Evolutionary conservation across 371 early-diverging fungal species (phyloP), one percentile per base, ranked within the genome.

Genomic region (Rozella allomycis): DNA sequence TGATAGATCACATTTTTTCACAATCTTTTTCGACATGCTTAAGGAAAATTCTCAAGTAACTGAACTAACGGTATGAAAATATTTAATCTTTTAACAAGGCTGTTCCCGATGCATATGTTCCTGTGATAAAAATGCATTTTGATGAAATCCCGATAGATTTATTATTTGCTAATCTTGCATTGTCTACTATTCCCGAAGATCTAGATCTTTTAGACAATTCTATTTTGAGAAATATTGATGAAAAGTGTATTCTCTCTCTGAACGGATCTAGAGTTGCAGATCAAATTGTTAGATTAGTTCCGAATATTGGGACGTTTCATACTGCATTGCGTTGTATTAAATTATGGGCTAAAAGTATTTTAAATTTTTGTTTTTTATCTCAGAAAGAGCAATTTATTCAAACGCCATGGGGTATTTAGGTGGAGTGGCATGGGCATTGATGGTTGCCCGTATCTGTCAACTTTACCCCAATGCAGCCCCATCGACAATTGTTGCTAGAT

Each of bases 381-480:
- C 4, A 6, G 30, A 35, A 57, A 70, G 93, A 25, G 78, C 70
- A 2, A 69, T 98, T 25, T 97, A 94, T 50, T 83, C 91, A 6
- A 94, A 97, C 53, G 72, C 87, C 7, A 74, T 90, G 72, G 99
- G 99, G 10, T 99, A 96, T 50, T 67, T 91, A 52, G 98, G 98
- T 38, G 99, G 99, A 50, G 97, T 99, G 10, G 93, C 97, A 1
- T 99, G 97, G 93, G 97, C 99, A 8, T 82, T 99, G 72, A 57
- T 82, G 12, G 88, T 94, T 9, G 99, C 96, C 10, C 59, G 96
- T 25, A 74, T 96, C 13, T 96, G 97, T 54, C 97, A 98, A 53
- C 49, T 97, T 19, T 97, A 86, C 54, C 99, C 98, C 0, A 88
- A 90, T 46, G 81, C 83, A 0, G 72, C 77, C 28, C 74, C 90